phyloP scores from a whole-genome alignment of 2,329 filamentous ascomycete species.

The Penicillium italicum region DNA sequence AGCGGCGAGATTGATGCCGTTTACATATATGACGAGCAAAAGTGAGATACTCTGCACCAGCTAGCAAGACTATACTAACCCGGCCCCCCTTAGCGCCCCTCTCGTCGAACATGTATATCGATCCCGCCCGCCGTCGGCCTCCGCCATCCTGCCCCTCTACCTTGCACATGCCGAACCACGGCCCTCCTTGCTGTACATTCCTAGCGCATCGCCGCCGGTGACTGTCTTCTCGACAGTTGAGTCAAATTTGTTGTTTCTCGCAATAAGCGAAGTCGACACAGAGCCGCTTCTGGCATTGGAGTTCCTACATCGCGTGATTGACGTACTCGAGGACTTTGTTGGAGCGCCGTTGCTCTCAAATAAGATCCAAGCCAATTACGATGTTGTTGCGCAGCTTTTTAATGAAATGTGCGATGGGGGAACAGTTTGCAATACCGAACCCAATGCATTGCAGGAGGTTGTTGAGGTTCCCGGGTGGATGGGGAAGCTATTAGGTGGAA shows the following conservation, averaged over 20 bases:
- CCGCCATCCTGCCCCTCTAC: constrained; percentile 78
- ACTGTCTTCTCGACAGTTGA: constrained; percentile 86
- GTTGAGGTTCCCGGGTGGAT: constrained; percentile 90
- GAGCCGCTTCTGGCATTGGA: constrained; percentile 88
- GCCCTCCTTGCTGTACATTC: constrained; percentile 80
- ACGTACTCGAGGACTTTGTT: constrained; percentile 90
- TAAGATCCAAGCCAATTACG: constrained; percentile 86
- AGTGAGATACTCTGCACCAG: constrained; percentile 55
- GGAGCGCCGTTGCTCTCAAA: constrained; percentile 78
- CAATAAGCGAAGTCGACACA: constrained; percentile 78
- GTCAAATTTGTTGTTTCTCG: constrained; percentile 79
- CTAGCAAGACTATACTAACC: constrained; percentile 12
- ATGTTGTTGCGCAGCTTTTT: constrained; percentile 87
- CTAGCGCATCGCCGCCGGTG: constrained; percentile 77
- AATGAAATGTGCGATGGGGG: constrained; percentile 97
- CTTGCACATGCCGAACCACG: constrained; percentile 76
- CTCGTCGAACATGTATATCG: constrained; percentile 88
- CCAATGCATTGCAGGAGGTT: constrained; percentile 84
- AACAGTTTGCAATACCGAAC: constrained; percentile 82
- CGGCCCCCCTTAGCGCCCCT: constrained; percentile 60
- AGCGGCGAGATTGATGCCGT: constrained; percentile 88
- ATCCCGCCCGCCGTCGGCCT: constrained; percentile 71
- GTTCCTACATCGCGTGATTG: constrained; percentile 88
- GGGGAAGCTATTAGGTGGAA: constrained; percentile 81
- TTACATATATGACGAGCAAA: constrained; percentile 94